Evolutionary conservation across 495 filamentous ascomycete species (phyloP).

Genomic region (Lindgomyces ingoldianus): DNA sequence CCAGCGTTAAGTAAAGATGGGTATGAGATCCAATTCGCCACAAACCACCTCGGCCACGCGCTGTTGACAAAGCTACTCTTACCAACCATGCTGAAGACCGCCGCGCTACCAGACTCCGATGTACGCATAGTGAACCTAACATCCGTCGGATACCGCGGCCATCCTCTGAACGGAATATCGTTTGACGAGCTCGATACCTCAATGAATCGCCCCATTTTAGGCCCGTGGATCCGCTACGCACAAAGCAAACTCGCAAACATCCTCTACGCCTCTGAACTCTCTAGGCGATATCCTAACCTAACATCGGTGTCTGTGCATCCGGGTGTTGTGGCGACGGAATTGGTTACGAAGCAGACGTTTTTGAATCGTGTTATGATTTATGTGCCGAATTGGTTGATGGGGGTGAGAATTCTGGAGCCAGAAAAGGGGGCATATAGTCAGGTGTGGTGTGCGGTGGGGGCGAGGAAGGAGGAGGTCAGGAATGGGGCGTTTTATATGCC

Average conservation of each 20-base stretch:
- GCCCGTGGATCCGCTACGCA: conserved; percentile 6
- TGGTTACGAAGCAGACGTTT: no score
- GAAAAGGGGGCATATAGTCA: conserved; percentile 29
- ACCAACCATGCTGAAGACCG: conserved; percentile 11
- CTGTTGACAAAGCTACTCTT: conserved; percentile 30
- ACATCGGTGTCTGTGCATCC: conserved; percentile 20
- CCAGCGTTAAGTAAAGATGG: conserved; percentile 24
- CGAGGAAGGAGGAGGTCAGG: conserved; percentile 17
- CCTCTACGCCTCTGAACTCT: conserved; percentile 13
- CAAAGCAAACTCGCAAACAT: conserved; percentile 28
- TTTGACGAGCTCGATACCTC: conserved; percentile 13
- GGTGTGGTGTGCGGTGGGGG: conserved; percentile 26
- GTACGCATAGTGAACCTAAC: conserved; percentile 29
- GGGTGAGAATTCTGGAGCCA: conserved; percentile 4
- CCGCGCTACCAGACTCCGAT: conserved; percentile 11
- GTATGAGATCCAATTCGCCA: conserved; percentile 35
- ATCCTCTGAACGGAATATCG: conserved; percentile 23
- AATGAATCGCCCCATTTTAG: neutral
- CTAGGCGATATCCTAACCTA: conserved; percentile 18
- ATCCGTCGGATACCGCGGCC: conserved; percentile 2
- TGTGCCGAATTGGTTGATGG: neutral
- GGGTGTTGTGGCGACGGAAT: conserved; percentile 33
- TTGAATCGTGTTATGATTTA: no score
- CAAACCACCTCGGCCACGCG: conserved; percentile 35
- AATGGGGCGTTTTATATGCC: conserved; percentile 34